These are phyloP conservation scores for Gleditsia sinensis DNA, from an alignment of 306 rosid genomes.

Conservation along the genomic window DNA sequence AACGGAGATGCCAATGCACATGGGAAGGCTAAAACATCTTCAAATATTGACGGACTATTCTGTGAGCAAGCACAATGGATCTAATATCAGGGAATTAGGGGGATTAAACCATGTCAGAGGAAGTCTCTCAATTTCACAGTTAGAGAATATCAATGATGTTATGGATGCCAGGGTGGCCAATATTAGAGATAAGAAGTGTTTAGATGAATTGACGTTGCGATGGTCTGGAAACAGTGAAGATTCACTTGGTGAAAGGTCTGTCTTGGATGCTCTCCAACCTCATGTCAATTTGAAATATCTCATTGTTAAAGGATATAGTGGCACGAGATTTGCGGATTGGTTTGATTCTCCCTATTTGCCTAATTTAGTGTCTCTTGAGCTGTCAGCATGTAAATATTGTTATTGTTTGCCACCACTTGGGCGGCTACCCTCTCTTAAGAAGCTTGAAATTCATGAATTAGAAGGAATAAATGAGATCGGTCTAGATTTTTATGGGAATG, in stretches of 20 bases:
- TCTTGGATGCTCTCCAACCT: too few species aligned
- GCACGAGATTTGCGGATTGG: slow-evolving; percentile 20
- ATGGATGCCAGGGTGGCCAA: too few species aligned
- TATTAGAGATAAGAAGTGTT: too few species aligned
- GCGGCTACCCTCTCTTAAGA: neutral
- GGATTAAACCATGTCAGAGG: too few species aligned
- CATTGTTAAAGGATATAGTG: neutral
- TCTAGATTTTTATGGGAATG: too few species aligned
- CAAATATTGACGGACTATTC: neutral
- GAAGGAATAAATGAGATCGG: too few species aligned
- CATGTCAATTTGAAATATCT: neutral
- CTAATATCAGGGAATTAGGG: too few species aligned
- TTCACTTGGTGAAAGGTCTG: too few species aligned
- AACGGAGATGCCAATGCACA: neutral
- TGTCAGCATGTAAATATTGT: neutral
- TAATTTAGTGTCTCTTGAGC: neutral
- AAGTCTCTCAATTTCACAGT: too few species aligned
- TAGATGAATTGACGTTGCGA: too few species aligned
- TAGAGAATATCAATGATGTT: too few species aligned
- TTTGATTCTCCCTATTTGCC: neutral
- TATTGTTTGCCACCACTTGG: slow-evolving; percentile 23
- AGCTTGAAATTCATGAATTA: neutral
- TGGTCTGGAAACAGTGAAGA: too few species aligned
- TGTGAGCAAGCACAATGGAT: neutral
- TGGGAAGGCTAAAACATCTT: neutral